Conservation (phyloP, 1,284 basidiomycete genomes). For the Leccinum subfulvum region DNA sequence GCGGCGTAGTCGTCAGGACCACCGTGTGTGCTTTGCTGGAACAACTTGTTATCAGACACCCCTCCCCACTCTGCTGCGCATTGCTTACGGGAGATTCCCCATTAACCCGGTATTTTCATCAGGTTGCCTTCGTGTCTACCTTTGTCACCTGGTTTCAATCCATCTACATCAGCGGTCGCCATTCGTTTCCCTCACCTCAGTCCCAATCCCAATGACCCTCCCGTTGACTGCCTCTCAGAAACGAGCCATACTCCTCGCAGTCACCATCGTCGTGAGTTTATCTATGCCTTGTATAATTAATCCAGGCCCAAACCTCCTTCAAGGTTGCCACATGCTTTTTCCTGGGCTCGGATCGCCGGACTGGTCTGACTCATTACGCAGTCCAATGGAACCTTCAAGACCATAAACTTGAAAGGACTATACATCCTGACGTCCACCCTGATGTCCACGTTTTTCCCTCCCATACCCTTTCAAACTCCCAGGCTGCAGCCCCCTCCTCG, state of each 20-base stretch:
- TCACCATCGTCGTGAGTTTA: constrained; percentile 26
- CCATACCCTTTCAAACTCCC: background rate
- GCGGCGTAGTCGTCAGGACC: background rate
- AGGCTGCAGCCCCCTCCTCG: background rate
- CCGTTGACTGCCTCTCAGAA: constrained; percentile 31
- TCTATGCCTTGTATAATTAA: background rate
- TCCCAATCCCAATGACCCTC: constrained; percentile 18
- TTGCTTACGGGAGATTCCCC: background rate
- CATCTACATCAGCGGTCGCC: background rate
- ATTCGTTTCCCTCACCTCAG: background rate
- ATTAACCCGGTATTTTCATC: background rate
- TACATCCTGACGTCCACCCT: background rate
- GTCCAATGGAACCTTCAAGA: background rate
- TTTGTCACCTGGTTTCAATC: background rate
- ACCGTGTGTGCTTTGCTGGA: background rate
- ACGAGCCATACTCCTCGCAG: constrained; percentile 30
- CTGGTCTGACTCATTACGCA: constrained; percentile 5
- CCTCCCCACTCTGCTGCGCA: background rate
- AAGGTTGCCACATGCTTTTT: constrained; percentile 27
- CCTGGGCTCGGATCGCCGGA: constrained; percentile 13
- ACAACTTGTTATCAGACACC: too few relatives aligned
- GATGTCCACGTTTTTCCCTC: background rate
- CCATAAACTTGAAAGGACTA: background rate
- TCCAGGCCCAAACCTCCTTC: background rate
- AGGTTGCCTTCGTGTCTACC: background rate